Evolutionary conservation across 805 yeast species (phyloP), one percentile per base, ranked within the genome.

Genomic region (Saccharomycopsis oosterbeekiorum): DNA sequence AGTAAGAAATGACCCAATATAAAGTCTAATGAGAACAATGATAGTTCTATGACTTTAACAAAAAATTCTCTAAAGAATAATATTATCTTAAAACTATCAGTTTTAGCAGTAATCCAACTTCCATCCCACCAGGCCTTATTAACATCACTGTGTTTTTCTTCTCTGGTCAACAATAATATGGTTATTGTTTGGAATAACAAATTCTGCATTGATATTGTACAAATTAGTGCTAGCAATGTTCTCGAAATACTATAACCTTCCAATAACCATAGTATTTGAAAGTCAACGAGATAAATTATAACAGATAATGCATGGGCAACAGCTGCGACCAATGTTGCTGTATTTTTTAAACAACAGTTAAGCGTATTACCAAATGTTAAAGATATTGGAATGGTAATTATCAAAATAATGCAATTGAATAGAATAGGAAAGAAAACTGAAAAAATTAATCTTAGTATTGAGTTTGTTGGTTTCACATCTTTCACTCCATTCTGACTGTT

Each of bases 91-190:
- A 86, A 84, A 84, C 86, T 84, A 63, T 98, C 99, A 75, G 93
- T 77, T 71, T 96, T 94, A 64, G 89, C 80, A 63, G 96, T 94
- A 74, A 92, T 91, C 99, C 99, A 94, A 76, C 91, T 92, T 81
- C 99, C 99, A 62, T 97, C 89, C 99, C 99, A 94, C 96, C 96
- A 94, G 36, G 99, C 98, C 68, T 96, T 88, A 78, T 94, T 94
- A 42, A 98, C 80, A 71, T 86, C 89, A 76, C 93, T 97, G 69
- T 88, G 89, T 85, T 90, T 90, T 80, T 91, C 91, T 78, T 94
- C 99, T 80, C 99, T 85, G 59, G 97, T 89, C 71, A 96, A 79
- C 75, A 85, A 77, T 67, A 84, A 75, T 59, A 86, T 78, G 11
- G 96, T 89, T 80, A 94, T 79, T 69, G 86, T 73, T 80, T 91